These are phyloP conservation scores for Ceratocystis albifundus DNA, from an alignment of 2,329 filamentous ascomycete genomes.

Conservation along the genomic window DNA sequence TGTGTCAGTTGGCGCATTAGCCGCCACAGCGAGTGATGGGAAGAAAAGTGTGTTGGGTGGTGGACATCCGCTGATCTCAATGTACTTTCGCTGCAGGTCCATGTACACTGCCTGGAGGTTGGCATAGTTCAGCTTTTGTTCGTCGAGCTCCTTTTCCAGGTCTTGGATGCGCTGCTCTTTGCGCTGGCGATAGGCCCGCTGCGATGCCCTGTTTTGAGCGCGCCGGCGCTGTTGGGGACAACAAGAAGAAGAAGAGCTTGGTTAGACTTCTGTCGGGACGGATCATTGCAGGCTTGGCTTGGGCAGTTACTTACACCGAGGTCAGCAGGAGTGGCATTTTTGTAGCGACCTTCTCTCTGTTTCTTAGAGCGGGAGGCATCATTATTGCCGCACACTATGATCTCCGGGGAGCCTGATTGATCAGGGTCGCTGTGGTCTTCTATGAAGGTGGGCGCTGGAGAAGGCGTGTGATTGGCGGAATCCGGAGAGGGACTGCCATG, in stretches of 20 bases:
- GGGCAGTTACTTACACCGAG: constrained; percentile 34
- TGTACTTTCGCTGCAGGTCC: constrained; percentile 2
- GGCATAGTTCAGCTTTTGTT: neutral
- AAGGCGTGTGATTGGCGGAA: neutral
- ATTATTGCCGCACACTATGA: neutral
- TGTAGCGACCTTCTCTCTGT: constrained; percentile 43
- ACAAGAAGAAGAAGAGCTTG: constrained; percentile 5
- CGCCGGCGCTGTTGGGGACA: constrained; percentile 27
- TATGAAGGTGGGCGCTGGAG: constrained; percentile 17
- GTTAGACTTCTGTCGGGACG: constrained; percentile 8
- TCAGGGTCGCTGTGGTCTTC: constrained; percentile 13
- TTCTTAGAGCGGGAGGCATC: constrained; percentile 33
- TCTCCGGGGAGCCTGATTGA: constrained; percentile 27
- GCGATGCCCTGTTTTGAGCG: constrained; percentile 30
- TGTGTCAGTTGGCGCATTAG: neutral
- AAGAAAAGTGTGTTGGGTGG: constrained; percentile 5
- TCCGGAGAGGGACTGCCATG: neutral
- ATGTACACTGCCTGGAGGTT: constrained; percentile 29
- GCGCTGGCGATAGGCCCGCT: constrained; percentile 30
- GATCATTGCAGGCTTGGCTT: neutral
- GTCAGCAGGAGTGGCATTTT: constrained; percentile 41
- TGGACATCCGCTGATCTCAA: neutral
- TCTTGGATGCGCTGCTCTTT: constrained; percentile 26
- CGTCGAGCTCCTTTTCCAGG: constrained; percentile 19
- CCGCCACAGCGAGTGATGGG: neutral